Base-by-base conservation (phyloP, 2,329 filamentous ascomycete genomes). In the Calonectria pteridis region DNA sequence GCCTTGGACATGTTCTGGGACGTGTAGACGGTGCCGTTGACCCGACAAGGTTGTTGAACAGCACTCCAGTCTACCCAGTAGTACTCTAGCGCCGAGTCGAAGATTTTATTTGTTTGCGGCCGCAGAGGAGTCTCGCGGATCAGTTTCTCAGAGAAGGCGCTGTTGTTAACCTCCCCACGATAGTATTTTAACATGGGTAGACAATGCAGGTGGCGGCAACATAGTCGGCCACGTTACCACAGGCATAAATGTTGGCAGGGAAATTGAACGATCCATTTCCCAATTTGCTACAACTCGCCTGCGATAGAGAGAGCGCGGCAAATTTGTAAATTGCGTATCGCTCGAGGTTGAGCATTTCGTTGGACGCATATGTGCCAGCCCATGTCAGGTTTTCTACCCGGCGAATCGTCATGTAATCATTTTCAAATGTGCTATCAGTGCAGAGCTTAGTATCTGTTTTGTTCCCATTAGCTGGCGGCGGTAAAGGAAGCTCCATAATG, bases 1-100 rank as follows among this genome's bases (percentile, higher is more conserved):
- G 59, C 59, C 28, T 64, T 64, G 13, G 59, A 64, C 59, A 64
- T 64, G 59, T 64, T 64, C 13, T 49, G 59, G 3, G 59, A 33
- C 26, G 37, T 64, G 11, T 64, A 64, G 2, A 64, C 9, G 5
- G 59, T 64, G 6, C 59, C 59, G 13, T 64, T 64, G 13, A 49
- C 59, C 18, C 37, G 43, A 20, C 59, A 64, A 16, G 59, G 59
- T 10, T 49, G 59, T 4, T 64, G 59, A 3, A 64, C 59, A 18
- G 26, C 59, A 11, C 59, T 49, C 59, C 59, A 64, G 37, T 28
- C 33, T 62, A 40, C 18, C 3, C 10, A 62, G 7, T 40, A 6
- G 23, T 20, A 62, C 18, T 40, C 23, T 0, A 28, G 6, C 7
- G 55, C 55, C 9, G 35, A 13, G 9, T 40, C 6, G 16, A 62